These are phyloP conservation scores for Calamus simplicifolius DNA, from an alignment of 176 grass and related monocot genomes.

Conservation along the genomic window DNA sequence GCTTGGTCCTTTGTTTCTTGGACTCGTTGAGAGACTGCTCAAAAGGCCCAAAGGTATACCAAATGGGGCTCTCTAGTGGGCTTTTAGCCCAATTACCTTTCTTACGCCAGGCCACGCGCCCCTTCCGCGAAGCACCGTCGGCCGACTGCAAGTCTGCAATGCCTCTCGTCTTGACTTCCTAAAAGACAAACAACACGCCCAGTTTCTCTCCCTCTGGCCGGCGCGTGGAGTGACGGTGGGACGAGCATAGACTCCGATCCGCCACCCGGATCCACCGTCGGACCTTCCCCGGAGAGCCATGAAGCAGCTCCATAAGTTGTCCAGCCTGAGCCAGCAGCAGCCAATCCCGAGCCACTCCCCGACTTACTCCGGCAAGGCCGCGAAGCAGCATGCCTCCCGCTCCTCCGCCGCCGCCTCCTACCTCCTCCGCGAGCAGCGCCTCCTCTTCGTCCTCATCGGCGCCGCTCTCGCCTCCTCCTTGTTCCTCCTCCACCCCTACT, in stretches of 20 bases:
- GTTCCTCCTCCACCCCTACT: slow-evolving; percentile 84
- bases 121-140: slow-evolving; percentile 3
- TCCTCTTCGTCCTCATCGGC: slow-evolving; percentile 88
- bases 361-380: slow-evolving; percentile 30
- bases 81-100: too few species aligned
- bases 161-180: too few species aligned
- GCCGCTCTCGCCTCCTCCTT: slow-evolving; percentile 90
- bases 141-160: too few species aligned
- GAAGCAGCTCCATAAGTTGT: slow-evolving; percentile 61
- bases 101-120: background rate
- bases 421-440: slow-evolving; percentile 88
- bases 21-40: too few species aligned
- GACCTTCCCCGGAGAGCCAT: slow-evolving; percentile 17
- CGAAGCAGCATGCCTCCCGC: slow-evolving; percentile 24
- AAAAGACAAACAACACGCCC: too few species aligned
- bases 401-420: slow-evolving; percentile 60
- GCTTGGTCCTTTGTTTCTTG: too few species aligned
- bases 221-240: too few species aligned
- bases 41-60: too few species aligned
- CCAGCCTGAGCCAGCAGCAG: slow-evolving; percentile 12
- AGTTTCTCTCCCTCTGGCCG: too few species aligned
- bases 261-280: too few species aligned
- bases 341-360: slow-evolving; percentile 21
- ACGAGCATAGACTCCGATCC: too few species aligned
- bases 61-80: too few species aligned